Conservation (phyloP, 345 rosid genomes). For the Rhodamnia rubescens region DNA sequence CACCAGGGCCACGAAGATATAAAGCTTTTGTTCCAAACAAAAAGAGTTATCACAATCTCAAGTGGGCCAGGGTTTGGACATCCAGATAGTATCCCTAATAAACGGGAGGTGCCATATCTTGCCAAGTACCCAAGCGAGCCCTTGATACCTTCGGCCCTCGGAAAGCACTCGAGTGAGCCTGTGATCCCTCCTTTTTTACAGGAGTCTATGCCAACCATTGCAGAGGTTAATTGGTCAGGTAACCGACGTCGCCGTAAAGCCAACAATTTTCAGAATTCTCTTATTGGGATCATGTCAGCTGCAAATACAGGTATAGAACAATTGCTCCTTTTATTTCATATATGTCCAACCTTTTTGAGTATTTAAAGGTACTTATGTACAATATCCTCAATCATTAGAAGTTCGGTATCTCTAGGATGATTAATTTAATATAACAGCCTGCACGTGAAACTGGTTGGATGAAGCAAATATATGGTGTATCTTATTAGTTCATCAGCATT, state of each 20-base stretch:
- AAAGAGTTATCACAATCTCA: neutral
- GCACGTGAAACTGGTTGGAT: neutral
- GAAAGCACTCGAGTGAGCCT: conserved; percentile 57
- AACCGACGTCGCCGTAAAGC: conserved; percentile 28
- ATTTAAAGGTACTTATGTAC: neutral
- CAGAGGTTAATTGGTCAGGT: conserved; percentile 20
- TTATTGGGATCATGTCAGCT: conserved; percentile 69
- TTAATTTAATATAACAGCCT: neutral
- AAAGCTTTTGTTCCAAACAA: conserved; percentile 15
- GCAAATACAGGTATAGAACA: conserved; percentile 34
- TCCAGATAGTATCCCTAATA: conserved; percentile 1
- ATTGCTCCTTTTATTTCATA: neutral
- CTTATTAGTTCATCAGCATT: neutral
- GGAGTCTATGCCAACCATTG: conserved; percentile 8
- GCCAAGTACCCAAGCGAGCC: conserved; percentile 58
- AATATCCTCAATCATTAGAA: neutral
- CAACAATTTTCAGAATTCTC: conserved; percentile 46
- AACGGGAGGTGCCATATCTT: conserved; percentile 11
- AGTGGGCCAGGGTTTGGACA: neutral
- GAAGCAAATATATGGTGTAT: neutral
- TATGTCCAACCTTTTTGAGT: neutral
- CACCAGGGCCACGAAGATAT: conserved; percentile 83
- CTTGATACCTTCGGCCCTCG: conserved; percentile 18
- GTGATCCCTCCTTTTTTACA: conserved; percentile 17
- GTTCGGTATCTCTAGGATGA: neutral